Percentiles rank a stretch among this genome's conserved stretches.
Conservation (phyloP, 768 basidiomycete species). For the Scleroderma citrinum region DNA sequence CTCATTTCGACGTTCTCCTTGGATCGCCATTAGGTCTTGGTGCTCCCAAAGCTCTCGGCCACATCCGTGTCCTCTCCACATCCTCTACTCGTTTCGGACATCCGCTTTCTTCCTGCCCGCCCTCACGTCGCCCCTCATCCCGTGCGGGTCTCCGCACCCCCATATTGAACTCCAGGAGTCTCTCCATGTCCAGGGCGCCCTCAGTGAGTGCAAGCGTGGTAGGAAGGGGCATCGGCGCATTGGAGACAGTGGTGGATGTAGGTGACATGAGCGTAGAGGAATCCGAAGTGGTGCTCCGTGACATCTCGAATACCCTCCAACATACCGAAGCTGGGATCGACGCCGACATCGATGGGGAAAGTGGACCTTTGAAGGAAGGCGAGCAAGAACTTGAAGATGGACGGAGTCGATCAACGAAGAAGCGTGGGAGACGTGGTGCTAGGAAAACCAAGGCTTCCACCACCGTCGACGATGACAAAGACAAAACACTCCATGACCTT, state of each 20-base stretch:
- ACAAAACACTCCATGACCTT: slow-evolving; percentile 61
- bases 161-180: slow-evolving; percentile 45
- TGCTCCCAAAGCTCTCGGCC: slow-evolving; percentile 32
- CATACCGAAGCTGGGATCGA: slow-evolving; percentile 31
- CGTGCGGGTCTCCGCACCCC: slow-evolving; percentile 55
- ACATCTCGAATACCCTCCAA: slow-evolving; percentile 28
- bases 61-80: slow-evolving; percentile 53
- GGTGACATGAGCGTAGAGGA: slow-evolving; percentile 29
- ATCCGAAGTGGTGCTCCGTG: slow-evolving; percentile 28
- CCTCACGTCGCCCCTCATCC: slow-evolving; percentile 68
- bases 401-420: slow-evolving; percentile 58
- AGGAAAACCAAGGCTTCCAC: slow-evolving; percentile 60
- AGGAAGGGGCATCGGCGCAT: slow-evolving; percentile 36
- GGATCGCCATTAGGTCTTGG: neutral
- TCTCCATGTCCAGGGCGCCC: slow-evolving; percentile 50
- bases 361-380: slow-evolving; percentile 3
- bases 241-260: slow-evolving; percentile 44
- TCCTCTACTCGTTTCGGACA: slow-evolving; percentile 57
- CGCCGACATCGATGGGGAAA: slow-evolving; percentile 4
- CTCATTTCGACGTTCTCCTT: slow-evolving; percentile 48
- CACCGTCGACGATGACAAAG: slow-evolving; percentile 24
- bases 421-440: slow-evolving; percentile 77
- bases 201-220: slow-evolving; percentile 45
- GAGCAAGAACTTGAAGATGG: slow-evolving; percentile 31
- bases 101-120: slow-evolving; percentile 55